Conservation (phyloP, 169 alveolate species). For the Babesia sp. region DNA sequence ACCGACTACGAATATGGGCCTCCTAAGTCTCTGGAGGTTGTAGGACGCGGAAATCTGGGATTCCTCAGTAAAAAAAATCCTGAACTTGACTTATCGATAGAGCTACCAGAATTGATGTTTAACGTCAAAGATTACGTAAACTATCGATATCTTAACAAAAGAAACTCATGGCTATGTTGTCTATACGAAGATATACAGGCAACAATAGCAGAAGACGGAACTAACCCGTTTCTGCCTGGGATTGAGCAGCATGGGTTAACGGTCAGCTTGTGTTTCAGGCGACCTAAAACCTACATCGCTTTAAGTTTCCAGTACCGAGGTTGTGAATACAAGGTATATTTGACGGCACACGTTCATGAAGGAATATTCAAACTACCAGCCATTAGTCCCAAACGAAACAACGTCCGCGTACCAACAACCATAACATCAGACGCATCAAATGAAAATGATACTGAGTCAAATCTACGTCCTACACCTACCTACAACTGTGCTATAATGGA, state of each 20-base stretch:
- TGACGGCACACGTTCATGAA: slow-evolving; percentile 11
- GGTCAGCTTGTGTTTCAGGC: neutral
- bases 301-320: neutral
- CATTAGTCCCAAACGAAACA: neutral
- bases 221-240: neutral
- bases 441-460: neutral
- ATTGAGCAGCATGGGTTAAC: neutral
- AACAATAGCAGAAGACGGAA: neutral
- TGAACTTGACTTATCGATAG: slow-evolving; percentile 1
- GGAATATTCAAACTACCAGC: slow-evolving; percentile 2
- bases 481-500: slow-evolving; percentile 23
- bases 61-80: neutral
- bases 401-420: slow-evolving; percentile 18
- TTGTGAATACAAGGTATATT: neutral
- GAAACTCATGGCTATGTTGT: slow-evolving; percentile 22
- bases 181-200: slow-evolving; percentile 12
- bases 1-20: slow-evolving; percentile 20
- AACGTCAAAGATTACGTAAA: slow-evolving; percentile 34
- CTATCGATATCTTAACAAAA: slow-evolving; percentile 41
- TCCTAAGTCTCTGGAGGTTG: neutral
- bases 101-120: slow-evolving; percentile 3
- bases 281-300: neutral
- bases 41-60: slow-evolving; percentile 10
- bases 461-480: slow-evolving; percentile 26
- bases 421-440: neutral